Evolutionary conservation across 352 stramenopile species (phyloP).

Genomic region (Globisporangium alternatum): DNA sequence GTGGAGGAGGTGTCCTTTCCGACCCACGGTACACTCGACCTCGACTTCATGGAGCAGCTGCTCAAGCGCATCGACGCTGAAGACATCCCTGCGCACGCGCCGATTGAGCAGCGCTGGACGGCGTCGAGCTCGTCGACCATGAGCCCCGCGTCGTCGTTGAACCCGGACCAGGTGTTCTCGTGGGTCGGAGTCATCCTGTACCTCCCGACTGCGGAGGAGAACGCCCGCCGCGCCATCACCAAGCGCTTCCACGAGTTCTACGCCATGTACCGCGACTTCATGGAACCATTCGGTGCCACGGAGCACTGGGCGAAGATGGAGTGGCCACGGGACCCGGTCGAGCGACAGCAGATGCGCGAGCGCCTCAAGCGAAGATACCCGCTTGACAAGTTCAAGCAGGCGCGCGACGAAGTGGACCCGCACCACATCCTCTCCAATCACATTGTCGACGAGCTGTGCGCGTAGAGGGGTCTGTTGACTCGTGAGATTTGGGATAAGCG

Average conservation of each 20-base stretch:
- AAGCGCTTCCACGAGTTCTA: constrained; percentile 93
- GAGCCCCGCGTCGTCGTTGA: constrained; percentile 88
- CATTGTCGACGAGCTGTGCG: constrained; percentile 82
- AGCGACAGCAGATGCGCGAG: constrained; percentile 51
- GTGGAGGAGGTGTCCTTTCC: constrained; percentile 97
- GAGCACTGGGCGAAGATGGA: constrained; percentile 99
- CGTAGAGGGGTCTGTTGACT: constrained; percentile 12
- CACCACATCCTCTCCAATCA: constrained; percentile 91
- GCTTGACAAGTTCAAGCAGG: constrained; percentile 89
- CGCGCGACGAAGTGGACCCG: constrained; percentile 89
- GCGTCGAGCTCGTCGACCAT: constrained; percentile 88
- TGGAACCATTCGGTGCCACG: constrained; percentile 83
- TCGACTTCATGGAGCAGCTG: constrained; percentile 93
- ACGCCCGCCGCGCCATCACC: constrained; percentile 76
- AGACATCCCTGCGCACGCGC: constrained; percentile 92
- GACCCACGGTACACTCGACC: constrained; percentile 72
- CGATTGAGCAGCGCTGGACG: constrained; percentile 99
- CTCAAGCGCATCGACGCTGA: constrained; percentile 90
- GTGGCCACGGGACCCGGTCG: constrained; percentile 50
- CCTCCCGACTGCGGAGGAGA: constrained; percentile 73
- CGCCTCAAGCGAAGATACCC: constrained; percentile 81
- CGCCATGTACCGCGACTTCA: constrained; percentile 84
- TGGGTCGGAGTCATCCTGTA: constrained; percentile 99
- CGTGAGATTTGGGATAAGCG: background rate
- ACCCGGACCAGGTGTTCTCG: constrained; percentile 76